Evolutionary conservation across 345 rosid genomes (phyloP).

Genomic region (Syzygium jambos): DNA sequence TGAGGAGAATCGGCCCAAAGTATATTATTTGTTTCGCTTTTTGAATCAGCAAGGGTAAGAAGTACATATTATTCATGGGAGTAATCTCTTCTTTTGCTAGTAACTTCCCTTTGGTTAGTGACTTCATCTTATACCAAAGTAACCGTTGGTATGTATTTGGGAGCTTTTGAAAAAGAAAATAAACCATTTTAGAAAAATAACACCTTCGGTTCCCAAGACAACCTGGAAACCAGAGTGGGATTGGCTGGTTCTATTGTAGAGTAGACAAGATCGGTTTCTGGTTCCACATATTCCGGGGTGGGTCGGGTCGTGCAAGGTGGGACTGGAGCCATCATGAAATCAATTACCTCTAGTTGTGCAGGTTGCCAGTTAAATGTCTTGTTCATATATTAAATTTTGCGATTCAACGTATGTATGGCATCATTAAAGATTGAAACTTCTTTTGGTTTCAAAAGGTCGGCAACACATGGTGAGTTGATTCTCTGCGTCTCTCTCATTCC

Average conservation of each 20-base stretch:
- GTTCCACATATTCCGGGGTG: neutral
- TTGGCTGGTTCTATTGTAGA: accelerated
- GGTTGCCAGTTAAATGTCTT: neutral
- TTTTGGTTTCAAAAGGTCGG: neutral
- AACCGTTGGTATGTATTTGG: neutral
- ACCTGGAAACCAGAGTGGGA: neutral
- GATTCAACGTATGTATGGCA: neutral
- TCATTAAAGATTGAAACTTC: neutral
- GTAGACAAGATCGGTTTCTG: accelerated
- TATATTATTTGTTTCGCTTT: neutral
- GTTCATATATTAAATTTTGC: neutral
- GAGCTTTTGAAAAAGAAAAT: neutral
- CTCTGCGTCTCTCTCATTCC: neutral
- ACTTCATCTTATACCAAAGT: neutral
- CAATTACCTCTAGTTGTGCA: neutral
- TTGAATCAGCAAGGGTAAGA: neutral
- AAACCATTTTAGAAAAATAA: too few species aligned
- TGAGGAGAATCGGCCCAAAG: accelerated
- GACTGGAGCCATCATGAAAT: neutral
- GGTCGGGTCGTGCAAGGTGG: too few species aligned
- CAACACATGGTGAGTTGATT: neutral
- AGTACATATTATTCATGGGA: neutral
- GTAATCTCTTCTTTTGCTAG: neutral
- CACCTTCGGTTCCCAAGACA: neutral
- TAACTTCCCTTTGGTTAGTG: neutral